A percentile compares a stretch with the other conserved stretches of the same genome.
Evolutionary conservation across 345 rosid species (phyloP).

Genomic region (Aquilaria yunnanensis): DNA sequence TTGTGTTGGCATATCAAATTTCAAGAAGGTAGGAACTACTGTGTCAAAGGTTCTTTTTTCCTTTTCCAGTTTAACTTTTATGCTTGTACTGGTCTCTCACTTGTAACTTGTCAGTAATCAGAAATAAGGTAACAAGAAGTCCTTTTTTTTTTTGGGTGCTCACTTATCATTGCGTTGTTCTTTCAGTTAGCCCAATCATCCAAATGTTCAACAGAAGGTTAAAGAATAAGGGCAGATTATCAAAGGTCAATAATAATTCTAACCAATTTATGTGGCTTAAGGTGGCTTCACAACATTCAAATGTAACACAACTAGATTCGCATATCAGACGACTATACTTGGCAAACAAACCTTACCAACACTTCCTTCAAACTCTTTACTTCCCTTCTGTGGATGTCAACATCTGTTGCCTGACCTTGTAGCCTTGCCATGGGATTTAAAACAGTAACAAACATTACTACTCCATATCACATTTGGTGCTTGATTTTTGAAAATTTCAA

Average conservation of each 20-base stretch:
- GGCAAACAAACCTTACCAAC: slow-evolving; percentile 48
- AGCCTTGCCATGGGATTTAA: slow-evolving; percentile 85
- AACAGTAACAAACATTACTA: background rate
- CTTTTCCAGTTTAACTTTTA: too few species aligned
- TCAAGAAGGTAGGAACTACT: too few species aligned
- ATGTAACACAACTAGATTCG: background rate
- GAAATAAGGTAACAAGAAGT: too few species aligned
- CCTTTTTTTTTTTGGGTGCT: too few species aligned
- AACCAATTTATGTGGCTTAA: background rate
- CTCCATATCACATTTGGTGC: background rate
- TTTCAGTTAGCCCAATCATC: too few species aligned
- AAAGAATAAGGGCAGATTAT: background rate
- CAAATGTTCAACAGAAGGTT: background rate
- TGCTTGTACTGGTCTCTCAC: too few species aligned
- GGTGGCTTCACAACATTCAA: slow-evolving; percentile 4
- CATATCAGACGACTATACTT: background rate
- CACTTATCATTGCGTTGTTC: too few species aligned
- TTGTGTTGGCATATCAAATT: too few species aligned
- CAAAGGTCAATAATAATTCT: background rate
- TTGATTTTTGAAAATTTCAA: background rate
- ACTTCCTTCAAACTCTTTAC: slow-evolving; percentile 58
- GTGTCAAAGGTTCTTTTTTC: too few species aligned
- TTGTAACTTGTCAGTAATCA: too few species aligned
- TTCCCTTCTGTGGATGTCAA: slow-evolving; percentile 55
- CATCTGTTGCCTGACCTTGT: slow-evolving; percentile 94